Percentiles rank a stretch among this genome's conserved stretches.
Evolutionary conservation across 2,329 filamentous ascomycete genomes (phyloP).

Genomic region (Biscogniauxia mediterranea): DNA sequence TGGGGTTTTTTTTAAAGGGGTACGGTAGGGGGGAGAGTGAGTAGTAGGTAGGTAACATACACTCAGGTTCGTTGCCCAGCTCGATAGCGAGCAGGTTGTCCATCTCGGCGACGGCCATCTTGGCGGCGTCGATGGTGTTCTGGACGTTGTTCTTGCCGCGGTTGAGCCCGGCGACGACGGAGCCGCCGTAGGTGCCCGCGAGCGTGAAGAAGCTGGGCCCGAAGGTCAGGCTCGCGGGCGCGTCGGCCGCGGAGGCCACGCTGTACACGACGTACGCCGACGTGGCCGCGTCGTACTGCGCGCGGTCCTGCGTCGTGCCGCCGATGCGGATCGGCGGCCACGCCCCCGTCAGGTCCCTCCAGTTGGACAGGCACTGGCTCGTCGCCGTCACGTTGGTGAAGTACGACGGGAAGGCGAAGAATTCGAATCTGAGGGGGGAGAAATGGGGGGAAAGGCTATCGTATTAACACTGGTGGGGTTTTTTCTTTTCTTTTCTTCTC

Average conservation of each 20-base stretch:
- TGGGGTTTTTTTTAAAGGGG: not conserved
- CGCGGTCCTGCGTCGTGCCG: constrained; percentile 58
- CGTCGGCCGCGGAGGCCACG: constrained; percentile 46
- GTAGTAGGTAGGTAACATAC: constrained; percentile 35
- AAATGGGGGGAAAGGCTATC: not conserved
- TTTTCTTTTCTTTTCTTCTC: too few species aligned
- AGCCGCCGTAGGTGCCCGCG: constrained; percentile 47
- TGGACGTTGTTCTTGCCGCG: constrained; percentile 49
- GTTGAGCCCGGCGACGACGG: constrained; percentile 53
- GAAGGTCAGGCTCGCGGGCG: constrained; percentile 49
- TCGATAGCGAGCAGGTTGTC: constrained; percentile 52
- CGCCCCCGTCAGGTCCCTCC: constrained; percentile 46
- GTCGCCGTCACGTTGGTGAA: constrained; percentile 51
- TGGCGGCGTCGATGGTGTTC: constrained; percentile 55
- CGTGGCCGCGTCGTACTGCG: constrained; percentile 46
- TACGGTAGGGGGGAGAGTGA: too few species aligned
- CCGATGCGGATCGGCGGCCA: constrained; percentile 57
- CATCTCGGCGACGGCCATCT: constrained; percentile 42
- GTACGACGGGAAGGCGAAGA: constrained; percentile 56
- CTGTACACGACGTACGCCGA: constrained; percentile 49
- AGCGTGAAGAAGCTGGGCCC: constrained; percentile 52
- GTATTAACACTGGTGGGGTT: not conserved
- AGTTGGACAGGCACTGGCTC: constrained; percentile 49
- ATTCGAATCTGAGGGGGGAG: constrained; percentile 43
- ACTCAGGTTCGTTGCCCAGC: constrained; percentile 57